Evolutionary conservation across 331 rosid species (phyloP), one percentile per base, ranked within the genome.

Genomic region (Rhamnella rubrinervis): DNA sequence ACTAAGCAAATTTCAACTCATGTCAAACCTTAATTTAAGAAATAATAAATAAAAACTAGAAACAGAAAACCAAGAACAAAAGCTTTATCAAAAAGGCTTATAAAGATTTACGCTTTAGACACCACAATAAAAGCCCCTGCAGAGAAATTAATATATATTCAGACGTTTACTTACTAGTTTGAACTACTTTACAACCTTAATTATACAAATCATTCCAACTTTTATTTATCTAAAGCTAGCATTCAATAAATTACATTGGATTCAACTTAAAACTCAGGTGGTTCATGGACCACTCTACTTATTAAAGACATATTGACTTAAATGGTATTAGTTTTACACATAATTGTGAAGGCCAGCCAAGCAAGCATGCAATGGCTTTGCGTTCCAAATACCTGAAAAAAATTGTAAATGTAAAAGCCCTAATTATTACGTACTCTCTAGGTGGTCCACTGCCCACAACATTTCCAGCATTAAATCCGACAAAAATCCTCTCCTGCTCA

Each of bases 241-340:
- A 61, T 18, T 37, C 39, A 17, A 59, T 18, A 41, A 18, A 39
- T 5, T 31, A 31, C 35, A 9, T 63, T 40, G 20, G 23, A 63
- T 44, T 40, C 47, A 40, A 40, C 0, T 40, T 7, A 40, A 41
- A 41, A 3, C 41, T 63, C 68, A 63, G 55, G 68, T 12, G 68
- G 19, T 44, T 26, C 17, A 13, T 41, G 68, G 68, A 63, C 68
- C 68, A 41, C 68, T 13, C 39, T 44, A 63, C 28, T 18, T 35
- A 61, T 3, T 21, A 57, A 2, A 26, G 50, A 38, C 39, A 3
- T 18, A 8, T 18, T 39, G 50, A 38, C 50, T 38, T 18, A 25
- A 61, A 39, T 9, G 50, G 16, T 55, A 20, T 6, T 17, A 37
- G 12, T 38, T 39, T 19, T 8, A 63, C 14, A 40, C 37, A 63